Evolutionary conservation across 1,284 basidiomycete genomes (phyloP).

Genomic region (Tylopilus sp.): DNA sequence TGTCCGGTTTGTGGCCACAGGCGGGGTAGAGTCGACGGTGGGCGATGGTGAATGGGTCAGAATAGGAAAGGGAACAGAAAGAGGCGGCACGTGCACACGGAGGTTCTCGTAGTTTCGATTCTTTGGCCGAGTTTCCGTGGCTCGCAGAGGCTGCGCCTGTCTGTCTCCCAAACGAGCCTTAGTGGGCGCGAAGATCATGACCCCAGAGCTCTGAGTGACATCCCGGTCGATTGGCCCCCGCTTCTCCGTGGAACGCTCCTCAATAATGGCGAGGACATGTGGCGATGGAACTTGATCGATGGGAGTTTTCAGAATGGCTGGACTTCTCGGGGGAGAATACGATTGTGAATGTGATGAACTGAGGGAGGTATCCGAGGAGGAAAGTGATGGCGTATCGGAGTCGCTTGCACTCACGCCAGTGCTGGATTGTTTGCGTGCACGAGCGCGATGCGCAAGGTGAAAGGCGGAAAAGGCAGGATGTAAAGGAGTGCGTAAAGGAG

Average conservation of each 20-base stretch:
- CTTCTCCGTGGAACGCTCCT: constrained; percentile 20
- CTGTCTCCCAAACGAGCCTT: constrained; percentile 12
- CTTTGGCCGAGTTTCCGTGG: constrained; percentile 19
- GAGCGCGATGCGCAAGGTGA: constrained; percentile 25
- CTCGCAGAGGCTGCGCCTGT: background rate
- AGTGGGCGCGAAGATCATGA: constrained; percentile 25
- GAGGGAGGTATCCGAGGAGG: constrained; percentile 39
- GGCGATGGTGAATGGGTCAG: constrained; percentile 18
- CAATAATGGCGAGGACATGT: constrained; percentile 27
- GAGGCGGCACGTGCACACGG: constrained; percentile 30
- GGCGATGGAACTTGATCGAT: constrained; percentile 17
- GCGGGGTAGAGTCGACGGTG: constrained; percentile 6
- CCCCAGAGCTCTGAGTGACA: constrained; percentile 23
- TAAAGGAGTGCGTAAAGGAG: constrained; percentile 16
- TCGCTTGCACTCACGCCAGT: constrained; percentile 33
- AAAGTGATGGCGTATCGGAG: constrained; percentile 45
- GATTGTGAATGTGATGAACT: constrained; percentile 40
- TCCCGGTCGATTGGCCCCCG: background rate
- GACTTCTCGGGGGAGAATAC: constrained; percentile 37
- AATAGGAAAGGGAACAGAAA: constrained; percentile 16
- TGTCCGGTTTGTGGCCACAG: constrained; percentile 5
- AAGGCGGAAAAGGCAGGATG: constrained; percentile 20
- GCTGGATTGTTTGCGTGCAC: constrained; percentile 27
- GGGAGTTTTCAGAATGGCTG: constrained; percentile 30
- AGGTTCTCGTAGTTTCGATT: constrained; percentile 32